Conservation (phyloP, 225 moss, liverwort and hornwort species). For the Straminergon stramineum region DNA sequence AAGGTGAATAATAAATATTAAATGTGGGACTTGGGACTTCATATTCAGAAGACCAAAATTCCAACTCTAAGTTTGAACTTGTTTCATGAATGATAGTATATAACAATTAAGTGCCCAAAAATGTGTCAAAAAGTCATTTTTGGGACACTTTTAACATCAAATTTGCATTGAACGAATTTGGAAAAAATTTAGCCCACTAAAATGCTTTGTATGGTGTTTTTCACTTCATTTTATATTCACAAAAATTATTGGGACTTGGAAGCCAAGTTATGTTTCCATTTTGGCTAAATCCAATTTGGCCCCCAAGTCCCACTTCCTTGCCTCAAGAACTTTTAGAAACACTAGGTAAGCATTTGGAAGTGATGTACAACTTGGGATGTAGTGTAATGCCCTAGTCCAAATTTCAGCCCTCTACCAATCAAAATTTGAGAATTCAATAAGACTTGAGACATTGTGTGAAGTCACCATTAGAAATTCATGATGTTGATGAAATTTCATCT, state of each 20-base stretch:
- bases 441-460: neutral
- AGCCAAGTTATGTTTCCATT: rapidly evolving
- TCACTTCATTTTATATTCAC: neutral
- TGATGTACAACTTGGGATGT: neutral
- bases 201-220: neutral
- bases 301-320: neutral
- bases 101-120: neutral
- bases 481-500: neutral
- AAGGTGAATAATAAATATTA: too few species aligned
- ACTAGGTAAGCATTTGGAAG: neutral
- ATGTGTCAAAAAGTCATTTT: too few species aligned
- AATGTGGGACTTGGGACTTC: too few species aligned
- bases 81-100: neutral
- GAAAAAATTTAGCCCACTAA: neutral
- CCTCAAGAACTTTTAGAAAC: rapidly evolving
- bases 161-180: neutral
- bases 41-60: too few species aligned
- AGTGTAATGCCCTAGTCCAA: neutral
- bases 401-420: neutral
- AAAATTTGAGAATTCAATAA: neutral
- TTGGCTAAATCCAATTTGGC: neutral
- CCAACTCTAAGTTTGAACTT: neutral
- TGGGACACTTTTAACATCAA: neutral
- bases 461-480: rapidly evolving
- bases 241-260: neutral